Base-by-base conservation (phyloP, 169 alveolate species). In the Babesia caballi region DNA sequence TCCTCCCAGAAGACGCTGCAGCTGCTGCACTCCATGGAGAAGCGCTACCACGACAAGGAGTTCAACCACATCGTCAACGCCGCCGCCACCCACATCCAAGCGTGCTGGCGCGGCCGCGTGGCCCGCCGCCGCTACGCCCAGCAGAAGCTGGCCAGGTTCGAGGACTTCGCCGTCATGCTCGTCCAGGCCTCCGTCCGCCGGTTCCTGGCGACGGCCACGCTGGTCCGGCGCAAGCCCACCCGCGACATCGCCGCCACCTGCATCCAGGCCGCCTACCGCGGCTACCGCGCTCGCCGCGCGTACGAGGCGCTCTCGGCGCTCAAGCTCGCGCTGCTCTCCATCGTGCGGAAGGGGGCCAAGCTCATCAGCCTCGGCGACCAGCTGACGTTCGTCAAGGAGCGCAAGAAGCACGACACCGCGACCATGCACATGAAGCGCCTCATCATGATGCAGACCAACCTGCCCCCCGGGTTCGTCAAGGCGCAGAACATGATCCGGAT, bases 401-500 rank as follows among this genome's bases (percentile, higher is more conserved):
- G 67, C 60, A 63, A 88, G 75, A 51, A 82, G 50, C 70, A 58
- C 35, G 38, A 68, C 66, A 30, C 82, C 27, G 30, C 71, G 53
- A 51, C 85, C 56, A 28, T 70, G 21, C 85, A 81, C 33, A 85
- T 88, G 87, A 59, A 85, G 56, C 85, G 78, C 38, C 71, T 88
- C 53, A 86, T 88, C 41, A 51, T 59, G 77, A 74, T 85, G 38
- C 89, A 46, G 50, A 63, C 68, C 14, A 82, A 88, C 28, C 40
- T 68, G 46, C 82, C 89, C 2, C 72, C 78, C 3, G 86, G 91
- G 12, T 74, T 88, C 35, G 57, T 72, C n/a, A 83, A 78, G 66
- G 89, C 83, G 25, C 93, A 88, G 65, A 88, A 89, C 66, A 59
- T 88, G 67, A 52, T 85, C 54, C 60, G 92, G 42, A 88, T 88